Percentiles rank a stretch among this genome's conserved stretches.
phyloP scores from a whole-genome alignment of 2,329 filamentous ascomycete genomes.

The Paecilomyces sp. region DNA sequence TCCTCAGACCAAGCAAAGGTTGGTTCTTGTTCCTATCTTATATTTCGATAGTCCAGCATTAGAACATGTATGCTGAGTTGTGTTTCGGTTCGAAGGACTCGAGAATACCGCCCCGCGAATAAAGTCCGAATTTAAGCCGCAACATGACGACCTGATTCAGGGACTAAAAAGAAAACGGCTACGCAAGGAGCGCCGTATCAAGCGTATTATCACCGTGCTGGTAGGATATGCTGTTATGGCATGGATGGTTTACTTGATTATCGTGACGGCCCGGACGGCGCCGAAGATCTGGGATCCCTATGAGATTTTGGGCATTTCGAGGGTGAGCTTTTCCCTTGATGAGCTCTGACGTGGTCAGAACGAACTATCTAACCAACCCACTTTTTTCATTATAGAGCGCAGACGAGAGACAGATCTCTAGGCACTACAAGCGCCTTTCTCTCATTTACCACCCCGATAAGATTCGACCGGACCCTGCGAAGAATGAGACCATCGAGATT shows the following conservation, averaged over 20 bases:
- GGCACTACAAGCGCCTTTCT: conserved; percentile 79
- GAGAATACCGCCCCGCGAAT: conserved; percentile 77
- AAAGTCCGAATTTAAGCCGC: conserved; percentile 69
- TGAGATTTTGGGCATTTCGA: conserved; percentile 80
- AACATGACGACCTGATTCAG: conserved; percentile 77
- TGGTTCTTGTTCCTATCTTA: conserved; percentile 12
- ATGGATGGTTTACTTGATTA: conserved; percentile 87
- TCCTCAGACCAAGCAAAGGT: conserved; percentile 71
- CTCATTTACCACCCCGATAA: conserved; percentile 91
- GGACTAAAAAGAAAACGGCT: conserved; percentile 77
- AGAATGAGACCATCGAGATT: conserved; percentile 80
- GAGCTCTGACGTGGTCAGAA: neutral
- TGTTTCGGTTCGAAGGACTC: conserved; percentile 44
- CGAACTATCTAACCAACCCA: neutral
- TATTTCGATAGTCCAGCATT: neutral
- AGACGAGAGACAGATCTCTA: conserved; percentile 86
- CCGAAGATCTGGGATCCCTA: conserved; percentile 94
- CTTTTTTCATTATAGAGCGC: conserved; percentile 54
- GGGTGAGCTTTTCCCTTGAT: conserved; percentile 47
- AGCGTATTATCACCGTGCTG: conserved; percentile 70
- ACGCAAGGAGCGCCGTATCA: conserved; percentile 81
- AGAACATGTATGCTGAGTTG: conserved; percentile 13
- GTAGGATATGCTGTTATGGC: conserved; percentile 77
- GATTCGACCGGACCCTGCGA: conserved; percentile 68
- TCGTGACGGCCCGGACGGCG: conserved; percentile 62